phyloP scores from a whole-genome alignment of 805 yeast species.

The Candida ortonii region DNA sequence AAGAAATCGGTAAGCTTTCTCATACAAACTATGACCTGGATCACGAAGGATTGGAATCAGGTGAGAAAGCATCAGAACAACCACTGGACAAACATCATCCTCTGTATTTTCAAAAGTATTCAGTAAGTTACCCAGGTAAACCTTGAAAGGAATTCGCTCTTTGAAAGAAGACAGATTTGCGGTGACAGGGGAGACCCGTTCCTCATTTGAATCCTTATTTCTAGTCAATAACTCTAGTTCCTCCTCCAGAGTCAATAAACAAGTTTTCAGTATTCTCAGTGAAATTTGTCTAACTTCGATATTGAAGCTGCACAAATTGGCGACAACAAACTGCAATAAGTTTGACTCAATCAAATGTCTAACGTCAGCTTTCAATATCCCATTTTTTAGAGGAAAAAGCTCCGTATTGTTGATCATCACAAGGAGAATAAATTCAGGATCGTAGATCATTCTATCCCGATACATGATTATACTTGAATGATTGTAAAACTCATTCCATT shows the following conservation, averaged over 20 bases:
- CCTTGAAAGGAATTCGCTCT: constrained; percentile 54
- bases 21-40: constrained; percentile 76
- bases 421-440: constrained; percentile 67
- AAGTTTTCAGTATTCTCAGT: constrained; percentile 41
- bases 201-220: constrained; percentile 17
- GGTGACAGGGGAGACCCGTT: constrained; percentile 1
- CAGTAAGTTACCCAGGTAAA: constrained; percentile 49
- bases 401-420: constrained; percentile 64
- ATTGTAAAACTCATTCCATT: constrained; percentile 31
- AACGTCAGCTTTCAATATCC: constrained; percentile 42
- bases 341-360: constrained; percentile 55
- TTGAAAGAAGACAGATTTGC: constrained; percentile 37
- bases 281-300: constrained; percentile 36
- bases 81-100: constrained; percentile 40
- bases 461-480: constrained; percentile 15
- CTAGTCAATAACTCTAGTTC: constrained; percentile 30
- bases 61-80: constrained; percentile 55
- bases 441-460: constrained; percentile 43
- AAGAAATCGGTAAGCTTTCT: constrained; percentile 64
- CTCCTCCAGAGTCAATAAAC: constrained; percentile 41
- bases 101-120: constrained; percentile 32
- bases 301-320: constrained; percentile 41
- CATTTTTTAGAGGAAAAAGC: constrained; percentile 38
- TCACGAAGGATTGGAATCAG: constrained; percentile 55
- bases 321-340: constrained; percentile 49